phyloP scores from a whole-genome alignment of 345 rosid genomes.

The Sapria himalayana region DNA sequence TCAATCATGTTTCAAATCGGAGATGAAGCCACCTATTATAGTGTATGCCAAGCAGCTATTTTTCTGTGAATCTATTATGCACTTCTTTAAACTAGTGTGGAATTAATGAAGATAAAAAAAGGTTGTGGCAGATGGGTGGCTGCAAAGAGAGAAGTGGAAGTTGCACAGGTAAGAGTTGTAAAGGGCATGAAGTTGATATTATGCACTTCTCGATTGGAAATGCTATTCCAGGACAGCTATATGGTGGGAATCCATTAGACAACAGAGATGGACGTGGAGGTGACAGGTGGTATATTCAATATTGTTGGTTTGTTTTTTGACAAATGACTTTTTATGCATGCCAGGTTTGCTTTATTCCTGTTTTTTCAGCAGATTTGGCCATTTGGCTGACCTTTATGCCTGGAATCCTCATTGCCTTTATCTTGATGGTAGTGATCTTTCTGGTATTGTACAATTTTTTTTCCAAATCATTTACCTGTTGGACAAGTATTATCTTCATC shows the following conservation, averaged over 20 bases:
- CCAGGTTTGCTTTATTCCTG: neutral
- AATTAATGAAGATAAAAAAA: conserved; percentile 5
- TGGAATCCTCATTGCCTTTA: conserved; percentile 95
- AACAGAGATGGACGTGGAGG: conserved; percentile 70
- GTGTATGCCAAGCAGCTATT: conserved; percentile 22
- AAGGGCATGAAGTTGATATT: conserved; percentile 93
- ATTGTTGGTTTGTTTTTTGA: too few species aligned
- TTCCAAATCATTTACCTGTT: too few species aligned
- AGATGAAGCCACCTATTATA: conserved; percentile 61
- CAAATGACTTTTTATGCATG: conserved; percentile 6
- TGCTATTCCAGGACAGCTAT: conserved; percentile 92
- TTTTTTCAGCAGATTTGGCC: conserved; percentile 48
- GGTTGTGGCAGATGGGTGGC: conserved; percentile 69
- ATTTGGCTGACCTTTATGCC: conserved; percentile 60
- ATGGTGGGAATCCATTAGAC: conserved; percentile 73
- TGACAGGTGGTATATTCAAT: conserved; percentile 49
- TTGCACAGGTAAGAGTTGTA: conserved; percentile 78
- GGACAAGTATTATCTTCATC: too few species aligned
- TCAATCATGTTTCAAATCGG: conserved; percentile 93
- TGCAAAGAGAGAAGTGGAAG: conserved; percentile 40
- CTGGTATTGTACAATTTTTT: too few species aligned
- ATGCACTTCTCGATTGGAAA: conserved; percentile 96
- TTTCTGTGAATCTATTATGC: neutral
- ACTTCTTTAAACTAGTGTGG: conserved; percentile 2
- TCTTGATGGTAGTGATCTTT: conserved; percentile 77